Conservation (phyloP, 2,329 filamentous ascomycete species). For the Aurifilum marmelostoma region DNA sequence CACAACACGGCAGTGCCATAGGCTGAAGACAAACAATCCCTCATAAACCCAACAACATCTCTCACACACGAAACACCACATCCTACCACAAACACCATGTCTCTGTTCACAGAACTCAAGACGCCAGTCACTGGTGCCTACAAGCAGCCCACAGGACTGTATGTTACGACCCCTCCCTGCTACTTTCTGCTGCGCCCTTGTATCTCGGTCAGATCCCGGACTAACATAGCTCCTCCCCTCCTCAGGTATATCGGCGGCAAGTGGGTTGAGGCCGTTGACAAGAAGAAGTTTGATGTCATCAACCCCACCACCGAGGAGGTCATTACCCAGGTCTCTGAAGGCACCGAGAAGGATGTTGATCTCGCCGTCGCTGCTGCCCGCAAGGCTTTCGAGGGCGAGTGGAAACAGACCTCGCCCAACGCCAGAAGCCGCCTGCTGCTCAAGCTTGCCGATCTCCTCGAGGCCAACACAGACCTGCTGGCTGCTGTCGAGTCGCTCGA, state of each 20-base stretch:
- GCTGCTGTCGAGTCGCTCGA: conserved; percentile 85
- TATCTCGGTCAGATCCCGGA: conserved; percentile 32
- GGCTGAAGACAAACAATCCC: not conserved
- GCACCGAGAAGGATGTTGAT: conserved; percentile 82
- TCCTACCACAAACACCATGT: conserved; percentile 34
- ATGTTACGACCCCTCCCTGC: conserved; percentile 39
- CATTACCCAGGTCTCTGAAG: conserved; percentile 82
- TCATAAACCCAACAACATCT: not conserved
- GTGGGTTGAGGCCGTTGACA: conserved; percentile 80
- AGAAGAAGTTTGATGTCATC: conserved; percentile 90
- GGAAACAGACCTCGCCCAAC: conserved; percentile 70
- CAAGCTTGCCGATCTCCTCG: conserved; percentile 79
- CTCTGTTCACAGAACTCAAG: conserved; percentile 59
- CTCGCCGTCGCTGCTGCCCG: conserved; percentile 83
- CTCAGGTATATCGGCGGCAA: conserved; percentile 89
- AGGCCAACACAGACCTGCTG: conserved; percentile 76
- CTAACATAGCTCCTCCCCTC: not conserved
- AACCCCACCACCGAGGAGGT: conserved; percentile 85
- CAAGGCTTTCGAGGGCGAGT: conserved; percentile 78
- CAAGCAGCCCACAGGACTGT: conserved; percentile 65
- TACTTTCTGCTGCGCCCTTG: not conserved
- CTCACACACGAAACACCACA: not conserved
- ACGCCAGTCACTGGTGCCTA: conserved; percentile 67
- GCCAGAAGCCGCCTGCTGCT: conserved; percentile 70
- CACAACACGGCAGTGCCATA: not conserved